Base-by-base conservation (phyloP, 2,329 filamentous ascomycete species). In the Leptographium flavum region DNA sequence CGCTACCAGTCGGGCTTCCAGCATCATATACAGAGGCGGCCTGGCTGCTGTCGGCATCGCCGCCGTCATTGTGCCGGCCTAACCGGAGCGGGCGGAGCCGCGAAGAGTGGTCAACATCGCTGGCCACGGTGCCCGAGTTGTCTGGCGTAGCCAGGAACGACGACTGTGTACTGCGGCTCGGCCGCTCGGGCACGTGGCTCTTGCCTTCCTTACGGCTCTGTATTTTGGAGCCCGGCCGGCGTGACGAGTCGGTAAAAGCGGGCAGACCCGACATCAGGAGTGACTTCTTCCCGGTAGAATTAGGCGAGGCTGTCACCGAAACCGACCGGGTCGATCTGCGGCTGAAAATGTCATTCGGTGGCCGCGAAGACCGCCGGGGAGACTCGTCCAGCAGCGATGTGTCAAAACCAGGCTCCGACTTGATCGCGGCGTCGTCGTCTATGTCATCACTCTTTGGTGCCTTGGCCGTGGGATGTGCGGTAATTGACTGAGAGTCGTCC, bases 91-190 rank as follows among this genome's bases (percentile, higher is more conserved):
- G 60, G 48, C 71, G 62, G 43, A 65, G 56, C 22, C 65, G 64
- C 33, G 63, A 56, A 1, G 60, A 53, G 31, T 63, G 63, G 32
- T 62, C 62, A n/a, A 52, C 43, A 39, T 50, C 49, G 14, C 48
- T 50, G 9, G 55, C 53, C 11, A 55, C 52, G 4, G 69, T 48
- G 46, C 76, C 73, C 11, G 73, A 71, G 11, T 69, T 65, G 51
- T 79, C 74, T n/a, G 76, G 76, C 0, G 76, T 80, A 14, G 71
- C 70, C 19, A 75, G 64, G 39, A 59, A 60, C 7, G 52, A 48
- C 2, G 50, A 70, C 57, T 48, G 56, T 48, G 53, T 53, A 25
- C 55, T 54, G 31, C 50, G 48, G 3, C 32, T 22, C 4, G 33
- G 7, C 15, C 41, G 17, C 17, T 44, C 28, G 15, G 21, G n/a